Base-by-base conservation (phyloP, 495 filamentous ascomycete species). In the Hypoxylon perforatum region DNA sequence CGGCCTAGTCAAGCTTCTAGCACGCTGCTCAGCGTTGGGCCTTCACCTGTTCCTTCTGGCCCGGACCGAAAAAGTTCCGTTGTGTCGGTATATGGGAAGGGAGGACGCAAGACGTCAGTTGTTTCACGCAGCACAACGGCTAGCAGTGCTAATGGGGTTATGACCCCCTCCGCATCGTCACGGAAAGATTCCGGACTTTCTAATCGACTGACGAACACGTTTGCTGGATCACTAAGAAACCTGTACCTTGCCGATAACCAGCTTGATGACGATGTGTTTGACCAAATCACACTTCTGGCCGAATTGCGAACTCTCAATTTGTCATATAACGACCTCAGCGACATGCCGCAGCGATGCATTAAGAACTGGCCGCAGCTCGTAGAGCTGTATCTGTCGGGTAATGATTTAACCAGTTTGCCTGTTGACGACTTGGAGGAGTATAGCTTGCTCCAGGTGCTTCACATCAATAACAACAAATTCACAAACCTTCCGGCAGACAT, bases 381-480 rank as follows among this genome's bases (percentile, higher is more conserved):
- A 5, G 96, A 99, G 71, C 83, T 99, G 6, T 98, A 97, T 70
- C 83, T 99, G 17, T 98, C 95, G 1, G 96, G 95, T 23, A 99
- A 98, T 72, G 93, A 97, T 68, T 79, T 99, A 44, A 93, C 92
- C 1, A 92, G 88, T 17, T 81, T 99, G 39, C 95, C 95, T 14
- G 93, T 94, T 3, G 95, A 99, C 75, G 95, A 98, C 72, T 82
- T 99, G 35, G 95, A 97, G 77, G 90, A 95, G 70, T 88, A 91
- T 45, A 90, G 88, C 66, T 84, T 90, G 18, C 82, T 99, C 17
- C 94, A 96, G 71, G 87, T 95, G 14, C 84, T 99, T 11, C 92
- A 97, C 71, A 92, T 99, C 79, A 99, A 99, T 75, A 88, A 88
- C 58, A 99, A 99, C 77, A 93, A 96, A 74, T 99, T 99, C 73